Conservation (phyloP, 345 rosid species). For the Salix dunnii region DNA sequence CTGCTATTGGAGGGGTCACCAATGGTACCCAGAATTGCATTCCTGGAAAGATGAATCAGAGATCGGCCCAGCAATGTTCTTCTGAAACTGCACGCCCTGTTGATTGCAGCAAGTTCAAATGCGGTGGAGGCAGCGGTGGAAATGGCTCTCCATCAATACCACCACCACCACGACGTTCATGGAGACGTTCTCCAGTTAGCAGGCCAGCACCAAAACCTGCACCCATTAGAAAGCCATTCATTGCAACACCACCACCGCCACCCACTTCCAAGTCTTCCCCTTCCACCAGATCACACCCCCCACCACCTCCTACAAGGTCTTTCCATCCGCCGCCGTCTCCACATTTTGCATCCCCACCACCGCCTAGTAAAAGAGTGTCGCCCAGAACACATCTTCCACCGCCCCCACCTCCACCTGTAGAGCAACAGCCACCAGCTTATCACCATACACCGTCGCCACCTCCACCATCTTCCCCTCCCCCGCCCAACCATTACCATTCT, state of each 20-base stretch:
- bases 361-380: conserved; percentile 23
- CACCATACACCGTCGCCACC: conserved; percentile 13
- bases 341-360: conserved; percentile 33
- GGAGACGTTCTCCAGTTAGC: conserved; percentile 28
- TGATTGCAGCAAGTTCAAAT: conserved; percentile 57
- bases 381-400: conserved; percentile 34
- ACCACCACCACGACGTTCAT: conserved; percentile 4
- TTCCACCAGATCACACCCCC: conserved; percentile 38
- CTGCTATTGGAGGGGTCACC: conserved; percentile 26
- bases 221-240: not conserved
- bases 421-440: conserved; percentile 10
- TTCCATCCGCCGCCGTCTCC: conserved; percentile 29
- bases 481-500: conserved; percentile 22
- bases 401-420: conserved; percentile 16
- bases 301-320: conserved; percentile 38
- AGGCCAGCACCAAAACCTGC: conserved; percentile 34
- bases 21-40: conserved; percentile 53
- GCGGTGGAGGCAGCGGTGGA: conserved; percentile 20
- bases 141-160: not conserved
- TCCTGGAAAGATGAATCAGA: conserved; percentile 42
- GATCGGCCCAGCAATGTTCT: conserved; percentile 52
- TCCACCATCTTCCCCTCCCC: not conserved
- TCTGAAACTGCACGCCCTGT: conserved; percentile 49
- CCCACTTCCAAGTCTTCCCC: conserved; percentile 47
- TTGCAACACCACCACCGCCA: conserved; percentile 36